These are phyloP conservation scores for Leishmania gerbilli DNA, from an alignment of 208 protist genomes.

Conservation along the genomic window DNA sequence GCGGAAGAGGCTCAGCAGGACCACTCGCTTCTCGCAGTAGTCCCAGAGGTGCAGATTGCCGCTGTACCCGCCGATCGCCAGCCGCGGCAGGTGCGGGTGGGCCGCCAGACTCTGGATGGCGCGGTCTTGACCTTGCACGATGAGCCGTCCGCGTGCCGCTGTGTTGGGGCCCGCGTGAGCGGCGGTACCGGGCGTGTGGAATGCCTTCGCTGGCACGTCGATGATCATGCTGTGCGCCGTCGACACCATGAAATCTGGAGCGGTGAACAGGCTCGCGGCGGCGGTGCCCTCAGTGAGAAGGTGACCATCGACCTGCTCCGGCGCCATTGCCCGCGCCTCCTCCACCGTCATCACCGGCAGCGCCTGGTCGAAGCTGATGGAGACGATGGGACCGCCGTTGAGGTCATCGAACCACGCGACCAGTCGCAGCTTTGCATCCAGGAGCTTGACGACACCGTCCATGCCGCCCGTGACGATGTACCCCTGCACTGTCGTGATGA, in stretches of 20 bases:
- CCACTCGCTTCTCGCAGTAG: constrained; percentile 68
- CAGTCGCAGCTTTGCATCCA: constrained; percentile 93
- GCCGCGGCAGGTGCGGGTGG: constrained; percentile 77
- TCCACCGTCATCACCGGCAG: constrained; percentile 23
- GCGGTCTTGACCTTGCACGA: constrained; percentile 91
- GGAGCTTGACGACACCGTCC: constrained; percentile 95
- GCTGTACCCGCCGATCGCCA: constrained; percentile 88
- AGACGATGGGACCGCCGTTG: constrained; percentile 91
- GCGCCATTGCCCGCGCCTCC: constrained; percentile 37
- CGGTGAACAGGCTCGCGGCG: constrained; percentile 64
- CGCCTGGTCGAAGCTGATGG: constrained; percentile 88
- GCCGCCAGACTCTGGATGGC: constrained; percentile 80
- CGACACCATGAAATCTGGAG: constrained; percentile 92
- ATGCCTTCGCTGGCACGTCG: constrained; percentile 76
- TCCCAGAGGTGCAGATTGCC: constrained; percentile 94
- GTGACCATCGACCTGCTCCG: constrained; percentile 40
- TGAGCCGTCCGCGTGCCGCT: constrained; percentile 69
- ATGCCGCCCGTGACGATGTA: constrained; percentile 95
- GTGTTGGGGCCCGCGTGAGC: constrained; percentile 24
- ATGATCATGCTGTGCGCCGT: constrained; percentile 93
- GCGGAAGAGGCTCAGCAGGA: constrained; percentile 83
- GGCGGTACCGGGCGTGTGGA: constrained; percentile 62
- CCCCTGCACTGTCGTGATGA: constrained; percentile 62
- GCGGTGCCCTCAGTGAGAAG: constrained; percentile 39
- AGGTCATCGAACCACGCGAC: constrained; percentile 97